These are phyloP conservation scores for Candida hispaniensis DNA, from an alignment of 805 yeast genomes.

Conservation along the genomic window DNA sequence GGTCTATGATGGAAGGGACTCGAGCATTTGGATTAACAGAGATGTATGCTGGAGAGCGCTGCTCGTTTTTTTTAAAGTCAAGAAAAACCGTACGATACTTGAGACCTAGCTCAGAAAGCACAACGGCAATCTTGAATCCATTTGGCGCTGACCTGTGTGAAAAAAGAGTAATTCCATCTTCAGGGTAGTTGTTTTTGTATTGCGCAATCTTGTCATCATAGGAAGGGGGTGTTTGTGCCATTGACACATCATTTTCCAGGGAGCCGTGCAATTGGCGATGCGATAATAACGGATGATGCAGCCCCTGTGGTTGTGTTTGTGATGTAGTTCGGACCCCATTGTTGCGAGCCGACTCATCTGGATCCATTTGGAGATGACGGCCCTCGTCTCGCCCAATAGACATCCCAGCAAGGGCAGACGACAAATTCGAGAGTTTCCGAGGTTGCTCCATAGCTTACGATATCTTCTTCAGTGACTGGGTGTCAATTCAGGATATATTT, in stretches of 20 bases:
- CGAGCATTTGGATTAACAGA: slow-evolving; percentile 93
- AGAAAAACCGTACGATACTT: slow-evolving; percentile 71
- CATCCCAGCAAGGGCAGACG: slow-evolving; percentile 27
- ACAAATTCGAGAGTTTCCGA: slow-evolving; percentile 25
- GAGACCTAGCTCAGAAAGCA: slow-evolving; percentile 70
- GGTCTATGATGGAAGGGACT: slow-evolving; percentile 90
- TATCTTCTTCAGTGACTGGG: not conserved
- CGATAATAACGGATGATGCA: too few species aligned
- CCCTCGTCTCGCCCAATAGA: slow-evolving; percentile 17
- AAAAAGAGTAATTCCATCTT: slow-evolving; percentile 71
- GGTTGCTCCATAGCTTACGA: slow-evolving; percentile 17
- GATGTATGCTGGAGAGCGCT: slow-evolving; percentile 85
- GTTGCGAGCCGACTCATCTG: too few species aligned
- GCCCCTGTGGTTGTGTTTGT: slow-evolving; percentile 1
- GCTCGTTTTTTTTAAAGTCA: slow-evolving; percentile 82
- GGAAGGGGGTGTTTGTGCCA: slow-evolving; percentile 5
- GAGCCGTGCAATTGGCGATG: slow-evolving; percentile 1
- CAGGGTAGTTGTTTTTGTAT: slow-evolving; percentile 67
- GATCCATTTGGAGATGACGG: too few species aligned
- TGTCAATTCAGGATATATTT: not conserved
- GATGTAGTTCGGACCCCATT: slow-evolving; percentile 5
- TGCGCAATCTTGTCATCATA: slow-evolving; percentile 30
- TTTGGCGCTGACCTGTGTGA: slow-evolving; percentile 84
- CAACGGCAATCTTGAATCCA: slow-evolving; percentile 91
- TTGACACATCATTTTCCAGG: slow-evolving; percentile 12